phyloP scores from a whole-genome alignment of 2,329 filamentous ascomycete species.

The Cyclaneusma minus region DNA sequence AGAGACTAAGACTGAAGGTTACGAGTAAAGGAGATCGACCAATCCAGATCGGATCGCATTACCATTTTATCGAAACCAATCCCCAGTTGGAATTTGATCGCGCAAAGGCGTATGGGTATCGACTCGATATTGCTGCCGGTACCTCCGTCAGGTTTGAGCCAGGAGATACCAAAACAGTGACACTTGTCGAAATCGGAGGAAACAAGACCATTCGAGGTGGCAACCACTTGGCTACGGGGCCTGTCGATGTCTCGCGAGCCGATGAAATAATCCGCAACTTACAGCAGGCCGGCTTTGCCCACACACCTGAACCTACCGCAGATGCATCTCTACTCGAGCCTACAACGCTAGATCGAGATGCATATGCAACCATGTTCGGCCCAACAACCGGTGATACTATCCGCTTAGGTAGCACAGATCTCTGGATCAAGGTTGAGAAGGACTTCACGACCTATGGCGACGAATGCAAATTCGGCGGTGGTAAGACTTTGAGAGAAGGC shows the following conservation, averaged over 20 bases:
- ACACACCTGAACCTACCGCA: constrained; percentile 47
- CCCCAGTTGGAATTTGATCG: constrained; percentile 82
- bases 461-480: constrained; percentile 89
- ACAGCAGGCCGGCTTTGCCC: constrained; percentile 61
- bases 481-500: constrained; percentile 83
- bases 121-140: constrained; percentile 79
- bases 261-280: constrained; percentile 53
- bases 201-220: constrained; percentile 68
- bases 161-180: constrained; percentile 81
- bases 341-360: constrained; percentile 58
- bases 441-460: constrained; percentile 79
- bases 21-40: constrained; percentile 80
- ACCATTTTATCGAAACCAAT: constrained; percentile 94
- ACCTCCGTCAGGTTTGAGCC: constrained; percentile 91
- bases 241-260: constrained; percentile 45
- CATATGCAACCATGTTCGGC: constrained; percentile 82
- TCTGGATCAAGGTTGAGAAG: constrained; percentile 83
- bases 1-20: constrained; percentile 58
- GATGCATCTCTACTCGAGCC: constrained; percentile 38
- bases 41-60: constrained; percentile 76
- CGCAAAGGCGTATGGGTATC: constrained; percentile 63
- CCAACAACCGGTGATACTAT: constrained; percentile 82
- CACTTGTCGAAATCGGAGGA: constrained; percentile 76
- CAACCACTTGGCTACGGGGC: constrained; percentile 62
- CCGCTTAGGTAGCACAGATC: constrained; percentile 64